Base-by-base conservation (phyloP, 768 basidiomycete species). In the Galerina marginata region DNA sequence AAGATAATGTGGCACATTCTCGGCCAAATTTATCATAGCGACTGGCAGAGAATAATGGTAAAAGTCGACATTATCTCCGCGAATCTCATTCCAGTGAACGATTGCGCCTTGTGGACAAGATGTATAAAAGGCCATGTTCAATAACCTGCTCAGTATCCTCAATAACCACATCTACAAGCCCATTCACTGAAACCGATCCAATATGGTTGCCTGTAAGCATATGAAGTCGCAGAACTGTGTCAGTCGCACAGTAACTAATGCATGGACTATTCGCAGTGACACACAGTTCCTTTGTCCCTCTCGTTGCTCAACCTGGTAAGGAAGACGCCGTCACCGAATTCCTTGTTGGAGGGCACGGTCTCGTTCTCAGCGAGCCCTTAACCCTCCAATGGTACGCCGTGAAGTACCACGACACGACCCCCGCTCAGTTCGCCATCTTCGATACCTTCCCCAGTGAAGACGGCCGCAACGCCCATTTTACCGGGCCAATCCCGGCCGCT, bases 371-470 rank as follows among this genome's bases (percentile, higher is more conserved):
- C 9, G 77, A 80, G 61, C 74, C 76, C 16, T 70, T 69, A 46
- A 78, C 78, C 9, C 65, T 71, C 23, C 76, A 79, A 64, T 79
- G 77, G 78, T 77, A 71, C 61, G 78, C 72, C 6, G 54, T 77
- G 36, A 75, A 73, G 56, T 73, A 54, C 12, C 48, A 38, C 25
- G 61, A 73, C 59, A 58, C 63, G 36, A 50, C 66, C 47, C 59
- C 70, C 39, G 54, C 63, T 11, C 69, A 70, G 9, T 78, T 70
- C 64, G 73, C 72, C 43, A 73, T 78, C 62, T 76, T 80, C 71
- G 78, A 79, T 65, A 77, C 77, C 9, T 79, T 78, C 69, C 70
- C 71, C 3, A 65, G 67, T 9, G 72, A 75, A 52, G 59, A 62
- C 20, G 77, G 74, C 4, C 71, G 77, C 11, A 52, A 62, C 9